phyloP scores from a whole-genome alignment of 345 rosid species.

The Theobroma cacao region DNA sequence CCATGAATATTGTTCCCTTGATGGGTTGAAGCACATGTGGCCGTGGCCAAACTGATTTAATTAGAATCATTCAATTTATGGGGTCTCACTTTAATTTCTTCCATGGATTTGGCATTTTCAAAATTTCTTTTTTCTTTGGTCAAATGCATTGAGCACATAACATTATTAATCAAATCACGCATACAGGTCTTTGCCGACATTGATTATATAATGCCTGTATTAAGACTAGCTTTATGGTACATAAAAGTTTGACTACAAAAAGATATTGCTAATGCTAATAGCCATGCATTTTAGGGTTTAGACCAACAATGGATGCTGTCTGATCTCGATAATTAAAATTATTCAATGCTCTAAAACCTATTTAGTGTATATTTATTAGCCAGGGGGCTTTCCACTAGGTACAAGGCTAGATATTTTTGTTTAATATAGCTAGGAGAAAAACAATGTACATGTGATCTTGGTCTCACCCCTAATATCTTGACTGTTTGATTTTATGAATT shows the following conservation, averaged over 20 bases:
- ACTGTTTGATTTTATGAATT: background rate
- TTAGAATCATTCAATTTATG: background rate
- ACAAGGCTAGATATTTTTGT: background rate
- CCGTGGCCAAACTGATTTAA: background rate
- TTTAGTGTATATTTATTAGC: too few relatives aligned
- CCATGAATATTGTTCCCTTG: background rate
- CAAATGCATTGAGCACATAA: background rate
- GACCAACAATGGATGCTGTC: background rate
- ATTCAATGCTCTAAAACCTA: too few relatives aligned
- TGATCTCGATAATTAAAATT: background rate
- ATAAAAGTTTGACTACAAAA: background rate
- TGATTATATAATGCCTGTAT: background rate
- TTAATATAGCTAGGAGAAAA: background rate
- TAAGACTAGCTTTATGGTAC: background rate
- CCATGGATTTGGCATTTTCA: background rate
- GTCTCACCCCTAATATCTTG: background rate
- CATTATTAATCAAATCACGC: background rate
- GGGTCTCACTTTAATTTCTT: background rate
- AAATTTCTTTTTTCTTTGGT: background rate
- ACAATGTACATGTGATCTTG: background rate
- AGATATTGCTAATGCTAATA: background rate
- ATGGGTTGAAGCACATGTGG: background rate
- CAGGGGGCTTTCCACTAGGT: background rate
- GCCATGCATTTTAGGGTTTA: slow-evolving; percentile 6
- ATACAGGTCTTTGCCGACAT: background rate